A percentile compares a stretch with the other conserved stretches of the same genome.
Evolutionary conservation across 441 rosid genomes (phyloP).

Genomic region (Gossypium lobatum): DNA sequence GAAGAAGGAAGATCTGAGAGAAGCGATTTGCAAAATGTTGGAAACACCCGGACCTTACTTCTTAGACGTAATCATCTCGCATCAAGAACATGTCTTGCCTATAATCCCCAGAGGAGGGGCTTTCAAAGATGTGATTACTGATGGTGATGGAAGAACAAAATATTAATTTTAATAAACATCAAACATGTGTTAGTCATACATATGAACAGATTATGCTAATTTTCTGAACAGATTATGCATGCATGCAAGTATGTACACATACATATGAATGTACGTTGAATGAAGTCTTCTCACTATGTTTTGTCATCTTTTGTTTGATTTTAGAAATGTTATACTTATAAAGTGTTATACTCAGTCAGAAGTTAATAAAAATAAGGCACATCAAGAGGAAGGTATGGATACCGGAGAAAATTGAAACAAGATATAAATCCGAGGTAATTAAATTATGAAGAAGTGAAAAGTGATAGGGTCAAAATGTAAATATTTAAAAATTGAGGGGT

Average conservation of each 20-base stretch:
- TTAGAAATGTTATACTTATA: conserved; percentile 33
- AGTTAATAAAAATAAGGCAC: too few species aligned
- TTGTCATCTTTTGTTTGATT: background rate
- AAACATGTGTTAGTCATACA: background rate
- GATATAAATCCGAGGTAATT: too few species aligned
- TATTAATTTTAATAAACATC: background rate
- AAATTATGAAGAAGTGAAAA: too few species aligned
- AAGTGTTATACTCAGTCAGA: too few species aligned
- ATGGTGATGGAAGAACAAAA: background rate
- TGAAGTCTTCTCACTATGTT: background rate
- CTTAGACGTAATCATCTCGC: background rate
- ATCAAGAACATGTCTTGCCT: background rate
- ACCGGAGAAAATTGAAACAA: too few species aligned
- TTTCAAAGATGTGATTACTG: background rate
- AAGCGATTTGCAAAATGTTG: background rate
- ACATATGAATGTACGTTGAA: background rate
- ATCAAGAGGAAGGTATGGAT: too few species aligned
- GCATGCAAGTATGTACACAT: background rate
- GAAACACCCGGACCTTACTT: background rate
- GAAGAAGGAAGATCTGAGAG: background rate
- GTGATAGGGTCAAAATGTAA: too few species aligned
- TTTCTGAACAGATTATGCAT: background rate
- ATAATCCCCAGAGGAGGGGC: background rate
- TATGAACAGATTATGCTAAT: too few species aligned
- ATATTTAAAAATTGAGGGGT: too few species aligned